Conservation (phyloP, 768 basidiomycete species). For the Naganishia onofrii region DNA sequence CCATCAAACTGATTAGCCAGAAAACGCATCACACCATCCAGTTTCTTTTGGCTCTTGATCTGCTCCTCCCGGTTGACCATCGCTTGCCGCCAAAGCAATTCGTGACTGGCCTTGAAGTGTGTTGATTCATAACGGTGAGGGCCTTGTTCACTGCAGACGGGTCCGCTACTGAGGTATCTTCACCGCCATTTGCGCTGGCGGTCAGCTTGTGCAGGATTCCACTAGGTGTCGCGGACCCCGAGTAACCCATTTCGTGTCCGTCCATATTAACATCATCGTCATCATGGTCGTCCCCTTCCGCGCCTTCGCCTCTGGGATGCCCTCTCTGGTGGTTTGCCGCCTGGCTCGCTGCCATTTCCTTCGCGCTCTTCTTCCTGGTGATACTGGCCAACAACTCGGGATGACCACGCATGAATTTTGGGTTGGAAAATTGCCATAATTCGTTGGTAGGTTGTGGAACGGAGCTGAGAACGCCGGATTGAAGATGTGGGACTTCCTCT, state of each 20-base stretch:
- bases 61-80: constrained; percentile 71
- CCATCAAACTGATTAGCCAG: constrained; percentile 76
- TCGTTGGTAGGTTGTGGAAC: constrained; percentile 35
- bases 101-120: constrained; percentile 83
- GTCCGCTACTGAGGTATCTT: constrained; percentile 37
- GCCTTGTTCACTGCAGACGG: constrained; percentile 30
- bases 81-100: constrained; percentile 89
- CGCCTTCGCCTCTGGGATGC: not conserved
- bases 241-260: constrained; percentile 3
- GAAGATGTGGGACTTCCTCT: constrained; percentile 74
- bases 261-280: constrained; percentile 26
- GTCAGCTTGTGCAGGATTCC: not conserved
- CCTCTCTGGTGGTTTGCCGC: constrained; percentile 6
- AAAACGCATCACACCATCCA: constrained; percentile 91
- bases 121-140: constrained; percentile 58
- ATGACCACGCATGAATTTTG: constrained; percentile 81
- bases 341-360: constrained; percentile 32
- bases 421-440: constrained; percentile 77
- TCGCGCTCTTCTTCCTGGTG: constrained; percentile 69
- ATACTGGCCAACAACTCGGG: constrained; percentile 84
- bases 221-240: not conserved
- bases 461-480: constrained; percentile 82
- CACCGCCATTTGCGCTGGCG: constrained; percentile 36
- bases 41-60: constrained; percentile 92
- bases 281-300: constrained; percentile 14